Evolutionary conservation across 176 grass and related monocot species (phyloP).

Genomic region (Oryza australiensis): DNA sequence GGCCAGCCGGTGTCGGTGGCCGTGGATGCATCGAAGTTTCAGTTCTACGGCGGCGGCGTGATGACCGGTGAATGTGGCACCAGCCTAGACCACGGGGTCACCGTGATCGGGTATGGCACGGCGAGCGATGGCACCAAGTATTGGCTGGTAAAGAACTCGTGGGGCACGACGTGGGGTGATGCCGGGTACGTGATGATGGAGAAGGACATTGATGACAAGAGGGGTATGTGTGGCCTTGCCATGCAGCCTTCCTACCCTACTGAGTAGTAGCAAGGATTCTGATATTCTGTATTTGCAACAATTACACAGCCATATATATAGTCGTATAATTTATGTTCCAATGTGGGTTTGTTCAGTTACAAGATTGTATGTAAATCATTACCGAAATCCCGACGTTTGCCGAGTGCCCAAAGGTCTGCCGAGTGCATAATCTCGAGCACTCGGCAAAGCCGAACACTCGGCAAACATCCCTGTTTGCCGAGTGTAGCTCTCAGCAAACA

Average conservation of each 20-base stretch:
- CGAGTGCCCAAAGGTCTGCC: no score
- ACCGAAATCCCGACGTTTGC: no score
- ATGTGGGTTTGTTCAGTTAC: background rate
- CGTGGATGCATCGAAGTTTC: background rate
- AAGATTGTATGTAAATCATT: background rate
- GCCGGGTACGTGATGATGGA: background rate
- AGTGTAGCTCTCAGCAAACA: no score
- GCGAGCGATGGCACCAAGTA: background rate
- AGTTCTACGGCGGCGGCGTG: background rate
- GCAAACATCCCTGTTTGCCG: no score
- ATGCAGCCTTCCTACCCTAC: background rate
- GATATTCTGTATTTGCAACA: background rate
- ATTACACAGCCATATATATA: background rate
- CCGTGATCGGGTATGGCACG: background rate
- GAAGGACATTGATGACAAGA: background rate
- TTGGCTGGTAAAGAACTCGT: background rate
- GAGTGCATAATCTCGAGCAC: no score
- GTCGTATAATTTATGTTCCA: background rate
- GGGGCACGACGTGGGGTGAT: no score
- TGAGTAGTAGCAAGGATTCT: background rate
- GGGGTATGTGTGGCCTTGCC: background rate
- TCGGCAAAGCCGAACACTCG: no score
- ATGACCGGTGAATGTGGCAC: background rate
- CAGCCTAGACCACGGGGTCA: background rate
- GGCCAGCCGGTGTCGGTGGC: background rate